Evolutionary conservation across 78 protist genomes (phyloP).

Genomic region (Planoprotostelium fungivorum): DNA sequence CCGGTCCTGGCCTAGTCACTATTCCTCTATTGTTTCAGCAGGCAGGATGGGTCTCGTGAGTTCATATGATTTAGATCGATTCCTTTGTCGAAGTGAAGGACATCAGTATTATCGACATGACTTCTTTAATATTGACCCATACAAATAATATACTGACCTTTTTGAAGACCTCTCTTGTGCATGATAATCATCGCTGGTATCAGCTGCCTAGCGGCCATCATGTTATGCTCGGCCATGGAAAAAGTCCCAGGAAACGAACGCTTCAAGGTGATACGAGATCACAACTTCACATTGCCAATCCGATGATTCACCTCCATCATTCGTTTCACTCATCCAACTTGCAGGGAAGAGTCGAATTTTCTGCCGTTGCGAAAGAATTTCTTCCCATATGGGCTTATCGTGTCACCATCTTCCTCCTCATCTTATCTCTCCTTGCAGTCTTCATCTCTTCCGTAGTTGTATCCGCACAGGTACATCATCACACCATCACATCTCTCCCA

Average conservation of each 20-base stretch:
- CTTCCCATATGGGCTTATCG: not conserved
- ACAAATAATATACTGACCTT: not conserved
- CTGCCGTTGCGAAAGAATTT: not conserved
- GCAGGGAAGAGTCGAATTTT: slow-evolving; percentile 2
- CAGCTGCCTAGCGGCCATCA: not conserved
- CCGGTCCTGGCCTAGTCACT: slow-evolving; percentile 41
- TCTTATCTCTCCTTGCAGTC: slow-evolving; percentile 23
- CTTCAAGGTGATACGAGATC: not conserved
- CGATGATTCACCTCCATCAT: not conserved
- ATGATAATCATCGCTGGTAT: not conserved
- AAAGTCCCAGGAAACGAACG: not conserved
- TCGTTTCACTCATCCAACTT: not conserved
- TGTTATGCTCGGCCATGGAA: not conserved
- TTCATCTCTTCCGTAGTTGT: slow-evolving; percentile 34
- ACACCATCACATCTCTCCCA: slow-evolving; percentile 28
- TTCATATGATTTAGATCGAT: not conserved
- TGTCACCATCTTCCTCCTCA: slow-evolving; percentile 1
- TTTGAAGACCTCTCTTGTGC: not conserved
- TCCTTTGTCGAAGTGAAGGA: not conserved
- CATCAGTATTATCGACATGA: not conserved
- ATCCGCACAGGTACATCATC: slow-evolving; percentile 19
- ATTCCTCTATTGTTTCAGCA: slow-evolving; percentile 40
- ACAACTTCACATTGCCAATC: not conserved
- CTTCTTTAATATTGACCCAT: not conserved
- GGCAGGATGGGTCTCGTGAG: slow-evolving; percentile 45